A percentile compares a stretch with the other conserved stretches of the same genome.
These are phyloP conservation scores for Apophysomyces variabilis DNA, from an alignment of 371 early-diverging fungal species.

Conservation along the genomic window DNA sequence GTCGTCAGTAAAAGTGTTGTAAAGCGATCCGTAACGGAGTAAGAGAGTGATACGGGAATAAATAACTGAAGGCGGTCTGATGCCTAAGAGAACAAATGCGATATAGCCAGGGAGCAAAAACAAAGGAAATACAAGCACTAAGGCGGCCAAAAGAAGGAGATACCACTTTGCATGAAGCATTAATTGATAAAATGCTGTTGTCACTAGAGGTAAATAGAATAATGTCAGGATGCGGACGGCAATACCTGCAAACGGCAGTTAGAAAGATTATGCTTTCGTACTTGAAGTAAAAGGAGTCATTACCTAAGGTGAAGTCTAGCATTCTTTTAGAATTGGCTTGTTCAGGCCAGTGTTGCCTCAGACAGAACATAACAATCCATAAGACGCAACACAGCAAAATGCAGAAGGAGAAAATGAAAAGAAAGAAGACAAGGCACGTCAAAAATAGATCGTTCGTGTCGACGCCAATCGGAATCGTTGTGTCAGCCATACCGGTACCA, in stretches of 20 bases:
- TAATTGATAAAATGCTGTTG: conserved; percentile 41
- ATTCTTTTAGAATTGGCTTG: conserved; percentile 12
- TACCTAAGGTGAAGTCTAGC: conserved; percentile 36
- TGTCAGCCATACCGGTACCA: conserved; percentile 45
- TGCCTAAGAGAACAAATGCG: conserved; percentile 36
- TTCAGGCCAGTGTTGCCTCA: neutral
- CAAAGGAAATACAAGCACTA: conserved; percentile 36
- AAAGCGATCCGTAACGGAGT: conserved; percentile 55
- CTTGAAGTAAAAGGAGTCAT: neutral
- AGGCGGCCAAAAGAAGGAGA: conserved; percentile 32
- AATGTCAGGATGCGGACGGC: conserved; percentile 35
- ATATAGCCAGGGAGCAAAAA: conserved; percentile 40
- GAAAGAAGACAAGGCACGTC: conserved; percentile 32
- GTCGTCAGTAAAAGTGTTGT: conserved; percentile 57
- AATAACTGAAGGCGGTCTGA: conserved; percentile 45
- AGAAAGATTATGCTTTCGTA: neutral
- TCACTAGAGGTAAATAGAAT: conserved; percentile 44
- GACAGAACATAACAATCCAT: conserved; percentile 16
- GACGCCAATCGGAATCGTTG: conserved; percentile 48
- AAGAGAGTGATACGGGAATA: conserved; percentile 52
- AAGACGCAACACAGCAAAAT: conserved; percentile 25
- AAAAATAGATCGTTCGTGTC: conserved; percentile 48
- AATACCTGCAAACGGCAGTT: conserved; percentile 29
- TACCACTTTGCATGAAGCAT: conserved; percentile 46
- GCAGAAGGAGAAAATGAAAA: conserved; percentile 35